Base-by-base conservation (phyloP, 2,329 filamentous ascomycete genomes). In the Colletotrichum falcatum region DNA sequence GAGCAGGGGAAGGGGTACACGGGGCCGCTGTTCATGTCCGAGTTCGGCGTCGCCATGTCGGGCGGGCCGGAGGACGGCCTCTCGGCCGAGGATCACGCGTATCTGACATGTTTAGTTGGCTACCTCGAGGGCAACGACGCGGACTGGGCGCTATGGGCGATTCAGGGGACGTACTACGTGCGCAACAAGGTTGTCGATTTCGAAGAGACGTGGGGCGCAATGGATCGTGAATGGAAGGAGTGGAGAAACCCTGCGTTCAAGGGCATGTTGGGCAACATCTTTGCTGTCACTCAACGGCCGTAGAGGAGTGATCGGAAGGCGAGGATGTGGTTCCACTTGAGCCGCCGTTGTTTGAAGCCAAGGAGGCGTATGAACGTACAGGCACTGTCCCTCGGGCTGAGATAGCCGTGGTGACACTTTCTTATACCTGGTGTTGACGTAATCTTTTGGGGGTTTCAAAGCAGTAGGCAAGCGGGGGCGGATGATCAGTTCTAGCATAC, bases 101-200 rank as follows among this genome's bases (percentile, higher is more conserved):
- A 89, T 74, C 81, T 88, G 55, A 78, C 79, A 12, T 90, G 88
- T 73, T 74, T 90, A 44, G 79, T 83, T 6, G 82, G 81, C 14
- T 88, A 88, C 66, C 83, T 90, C 80, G 78, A 83, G 59, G 76
- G 78, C 51, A 90, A 89, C 76, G 86, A 90, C 74, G 84, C 84
- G 42, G 88, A 90, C 71, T 90, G 88, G 88, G 84, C 85, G 1
- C 79, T 88, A 16, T 90, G 88, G 88, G 86, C 85, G 5, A 74
- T 90, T 53, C 84, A 87, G 77, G 88, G 88, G 16, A 86, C 85
- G 68, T 90, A 89, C 73, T 90, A 90, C 72, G 81, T 88, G 14
- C 81, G 87, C n/a, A 80, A 85, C 66, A 83, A 84, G 35, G 77
- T 74, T 11, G 77, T 86, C 20, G 85, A 89, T 72, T 80, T 80